These are phyloP conservation scores for Neonectria neomacrospora DNA, from an alignment of 2,329 filamentous ascomycete genomes.

Conservation along the genomic window DNA sequence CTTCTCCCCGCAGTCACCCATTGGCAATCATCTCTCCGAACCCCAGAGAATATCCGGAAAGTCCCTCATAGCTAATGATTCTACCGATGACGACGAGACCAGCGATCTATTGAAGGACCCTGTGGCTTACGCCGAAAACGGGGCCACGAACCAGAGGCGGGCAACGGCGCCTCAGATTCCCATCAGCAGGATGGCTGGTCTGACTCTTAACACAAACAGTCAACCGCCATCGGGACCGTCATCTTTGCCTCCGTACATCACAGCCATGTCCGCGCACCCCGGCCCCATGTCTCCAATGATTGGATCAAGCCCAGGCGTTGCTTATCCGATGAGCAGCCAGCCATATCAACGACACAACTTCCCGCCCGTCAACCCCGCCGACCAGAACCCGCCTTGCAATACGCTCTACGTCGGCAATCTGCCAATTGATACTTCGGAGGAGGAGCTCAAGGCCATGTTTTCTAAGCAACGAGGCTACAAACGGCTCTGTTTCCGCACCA, in stretches of 20 bases:
- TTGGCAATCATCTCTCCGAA: constrained; percentile 75
- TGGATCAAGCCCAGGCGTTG: constrained; percentile 45
- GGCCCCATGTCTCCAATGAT: constrained; percentile 67
- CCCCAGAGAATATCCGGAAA: constrained; percentile 72
- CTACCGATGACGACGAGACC: constrained; percentile 74
- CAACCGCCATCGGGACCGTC: constrained; percentile 60
- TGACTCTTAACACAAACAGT: constrained; percentile 77
- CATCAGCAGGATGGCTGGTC: constrained; percentile 72
- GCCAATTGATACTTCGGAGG: constrained; percentile 90
- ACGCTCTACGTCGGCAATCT: constrained; percentile 98
- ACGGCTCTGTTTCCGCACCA: constrained; percentile 92
- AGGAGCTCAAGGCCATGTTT: constrained; percentile 94
- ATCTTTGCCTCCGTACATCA: constrained; percentile 61
- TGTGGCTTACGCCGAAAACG: constrained; percentile 76
- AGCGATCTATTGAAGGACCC: constrained; percentile 77
- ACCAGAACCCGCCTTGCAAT: constrained; percentile 97
- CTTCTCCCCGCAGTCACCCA: constrained; percentile 79
- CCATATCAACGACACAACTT: constrained; percentile 74
- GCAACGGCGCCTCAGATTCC: constrained; percentile 79
- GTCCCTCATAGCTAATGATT: constrained; percentile 76
- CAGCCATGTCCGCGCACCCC: constrained; percentile 53
- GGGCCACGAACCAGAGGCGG: constrained; percentile 62
- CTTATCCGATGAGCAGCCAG: constrained; percentile 55
- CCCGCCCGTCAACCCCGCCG: constrained; percentile 90
- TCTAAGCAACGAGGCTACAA: constrained; percentile 95